Percentiles rank a stretch among this genome's conserved stretches.
Conservation (phyloP, 2,329 filamentous ascomycete genomes). For the Trichoderma simmonsii region DNA sequence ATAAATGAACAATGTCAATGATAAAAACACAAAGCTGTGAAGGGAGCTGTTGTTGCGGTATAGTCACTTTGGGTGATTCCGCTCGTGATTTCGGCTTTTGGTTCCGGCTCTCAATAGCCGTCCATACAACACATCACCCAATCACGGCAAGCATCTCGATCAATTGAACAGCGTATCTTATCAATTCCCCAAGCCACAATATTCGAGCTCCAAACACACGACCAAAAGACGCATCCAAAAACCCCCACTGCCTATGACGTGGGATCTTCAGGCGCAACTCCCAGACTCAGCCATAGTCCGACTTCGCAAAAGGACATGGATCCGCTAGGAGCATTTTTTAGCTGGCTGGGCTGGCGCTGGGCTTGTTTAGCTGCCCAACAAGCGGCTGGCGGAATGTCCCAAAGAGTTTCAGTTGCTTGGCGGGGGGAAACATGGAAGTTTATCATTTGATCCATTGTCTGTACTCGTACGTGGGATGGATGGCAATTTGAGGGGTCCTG, state of each 20-base stretch:
- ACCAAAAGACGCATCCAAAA: background rate
- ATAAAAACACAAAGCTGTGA: background rate
- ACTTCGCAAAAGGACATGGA: background rate
- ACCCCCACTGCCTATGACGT: conserved; percentile 11
- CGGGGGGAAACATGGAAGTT: background rate
- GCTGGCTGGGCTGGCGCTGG: background rate
- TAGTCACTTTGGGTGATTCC: background rate
- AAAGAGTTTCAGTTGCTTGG: background rate
- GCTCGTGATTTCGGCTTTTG: background rate
- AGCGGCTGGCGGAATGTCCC: conserved; percentile 6
- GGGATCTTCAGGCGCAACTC: conserved; percentile 8
- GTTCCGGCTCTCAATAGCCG: background rate
- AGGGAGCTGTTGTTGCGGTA: background rate
- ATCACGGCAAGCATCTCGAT: background rate
- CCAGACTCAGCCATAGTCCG: background rate
- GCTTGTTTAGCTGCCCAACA: background rate
- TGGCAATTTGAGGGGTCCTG: background rate
- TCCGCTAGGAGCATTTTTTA: conserved; percentile 4
- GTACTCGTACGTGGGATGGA: background rate
- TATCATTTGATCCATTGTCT: background rate
- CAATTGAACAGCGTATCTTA: background rate
- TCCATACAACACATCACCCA: background rate
- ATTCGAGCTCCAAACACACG: background rate
- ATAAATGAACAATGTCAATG: background rate
- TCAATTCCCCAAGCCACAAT: background rate